phyloP scores from a whole-genome alignment of 2,329 filamentous ascomycete genomes.

The Paramyrothecium roridum region DNA sequence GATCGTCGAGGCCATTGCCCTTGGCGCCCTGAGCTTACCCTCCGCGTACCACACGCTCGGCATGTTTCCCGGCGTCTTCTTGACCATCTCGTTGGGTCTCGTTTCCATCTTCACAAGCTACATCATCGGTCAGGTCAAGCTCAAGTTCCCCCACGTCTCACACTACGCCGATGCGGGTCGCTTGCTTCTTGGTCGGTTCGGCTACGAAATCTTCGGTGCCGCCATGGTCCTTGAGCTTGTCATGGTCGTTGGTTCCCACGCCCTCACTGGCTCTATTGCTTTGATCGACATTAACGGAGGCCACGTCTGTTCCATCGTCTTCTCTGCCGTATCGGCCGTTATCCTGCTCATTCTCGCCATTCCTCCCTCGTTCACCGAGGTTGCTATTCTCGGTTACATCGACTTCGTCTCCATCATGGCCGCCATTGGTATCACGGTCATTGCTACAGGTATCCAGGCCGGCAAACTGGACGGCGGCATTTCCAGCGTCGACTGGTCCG shows the following conservation, averaged over 20 bases:
- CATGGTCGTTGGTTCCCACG: constrained; percentile 64
- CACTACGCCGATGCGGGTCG: constrained; percentile 64
- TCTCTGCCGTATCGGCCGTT: constrained; percentile 32
- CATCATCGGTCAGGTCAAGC: constrained; percentile 35
- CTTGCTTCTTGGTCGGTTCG: constrained; percentile 52
- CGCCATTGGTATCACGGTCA: constrained; percentile 60
- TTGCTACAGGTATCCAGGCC: constrained; percentile 49
- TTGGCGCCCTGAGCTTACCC: constrained; percentile 45
- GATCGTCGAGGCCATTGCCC: constrained; percentile 48
- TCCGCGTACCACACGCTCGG: constrained; percentile 36
- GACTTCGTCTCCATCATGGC: constrained; percentile 56
- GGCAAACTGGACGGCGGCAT: constrained; percentile 10
- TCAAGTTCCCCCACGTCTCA: constrained; percentile 47
- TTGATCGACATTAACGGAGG: constrained; percentile 58
- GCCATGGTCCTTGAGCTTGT: constrained; percentile 59
- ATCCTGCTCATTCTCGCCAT: constrained; percentile 34
- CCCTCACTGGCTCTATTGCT: constrained; percentile 62
- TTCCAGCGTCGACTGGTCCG: constrained; percentile 25
- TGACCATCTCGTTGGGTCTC: constrained; percentile 28
- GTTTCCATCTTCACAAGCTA: constrained; percentile 35
- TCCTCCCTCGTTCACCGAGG: constrained; percentile 35
- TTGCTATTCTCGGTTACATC: constrained; percentile 38
- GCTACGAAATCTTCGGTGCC: constrained; percentile 54
- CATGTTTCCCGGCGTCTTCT: constrained; percentile 32
- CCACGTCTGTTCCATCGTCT: constrained; percentile 34